Evolutionary conservation across 106 monocot species (phyloP), one percentile per base, ranked within the genome.

Genomic region (Platanthera zijinensis): DNA sequence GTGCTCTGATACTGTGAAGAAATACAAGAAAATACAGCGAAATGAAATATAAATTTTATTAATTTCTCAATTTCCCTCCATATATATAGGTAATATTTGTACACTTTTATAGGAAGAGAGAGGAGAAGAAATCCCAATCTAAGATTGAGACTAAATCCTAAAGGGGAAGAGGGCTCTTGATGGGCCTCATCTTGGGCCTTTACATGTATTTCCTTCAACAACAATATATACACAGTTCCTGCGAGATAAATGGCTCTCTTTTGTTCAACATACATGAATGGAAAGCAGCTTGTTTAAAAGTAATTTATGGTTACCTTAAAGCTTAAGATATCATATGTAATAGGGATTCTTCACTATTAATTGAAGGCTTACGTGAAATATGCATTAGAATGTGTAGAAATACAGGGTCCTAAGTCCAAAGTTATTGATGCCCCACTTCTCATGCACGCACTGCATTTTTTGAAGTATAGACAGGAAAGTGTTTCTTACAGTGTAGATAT

Each of bases 261-360:
- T 45, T 69, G 69, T 39, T 14, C 15, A 70, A 17, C 48, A 48
- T 48, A 39, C 39, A 2, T 39, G 39, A 39, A 39, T 39, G n/a
- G 70, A 70, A 70, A 48, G 48, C 0, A n/a, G 10, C 48, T 70
- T 70, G 18, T 67, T 70, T 66, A 66, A 48, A 48, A 48, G 70
- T 48, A 47, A 48, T n/a, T 70, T 70, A n/a, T 70, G 47, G 17
- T 48, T 25, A 25, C 25, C 25, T 25, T 25, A 25, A 25, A 25
- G 25, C 45, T 48, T 70, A 70, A 13, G 70, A n/a, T 48, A 48
- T 70, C 48, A 70, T 14, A 70, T 70, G 13, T 48, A 39, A 1
- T 17, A 9, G 5, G 69, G 45, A 69, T 45, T 69, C 69, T 63
- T 18, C 21, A 45, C 3, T 14, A 10, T 69, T 15, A 69, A 4